Evolutionary conservation across 1,139 yeast genomes (phyloP), one percentile per base, ranked within the genome.

Genomic region (Blastobotrys apis): DNA sequence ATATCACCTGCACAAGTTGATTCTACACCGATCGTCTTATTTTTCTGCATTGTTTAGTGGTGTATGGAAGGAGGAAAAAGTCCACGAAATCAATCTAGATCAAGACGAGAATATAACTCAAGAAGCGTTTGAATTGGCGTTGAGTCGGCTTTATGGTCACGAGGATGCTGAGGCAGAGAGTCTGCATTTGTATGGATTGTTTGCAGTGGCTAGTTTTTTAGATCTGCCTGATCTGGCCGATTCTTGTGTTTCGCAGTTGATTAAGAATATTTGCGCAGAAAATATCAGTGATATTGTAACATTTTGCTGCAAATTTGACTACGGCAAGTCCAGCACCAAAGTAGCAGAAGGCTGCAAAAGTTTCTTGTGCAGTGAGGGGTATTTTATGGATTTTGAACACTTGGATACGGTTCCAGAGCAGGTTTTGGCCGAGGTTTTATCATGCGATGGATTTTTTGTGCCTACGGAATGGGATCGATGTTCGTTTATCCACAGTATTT

Each of bases 381-480:
- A 73, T 69, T 71, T 68, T 47, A 57, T 60, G 41, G 71, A 75
- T 1, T 62, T 64, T 4, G 61, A 60, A n/a, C 54, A 55, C 5
- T 74, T 80, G 78, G 71, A 66, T 44, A 68, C 63, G 0, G 63
- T 75, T n/a, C 78, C 79, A 0, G 58, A 58, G 1, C 53, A 62
- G 1, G 58, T 74, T 9, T 64, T 73, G 16, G 66, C 71, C 0
- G 71, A 69, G 21, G 72, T 74, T 4, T 64, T 75, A 4, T 69
- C 72, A 0, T 63, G 69, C 16, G 78, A 76, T 50, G 72, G 71
- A 13, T 75, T 76, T 49, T 75, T 69, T 54, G 74, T 74, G 4
- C 75, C 75, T 1, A 66, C 68, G 2, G 81, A 76, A 55, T 73
- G 77, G 75, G 78, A 73, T 38, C 59, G 81, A 41, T 73, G 76